Conservation (phyloP, 495 filamentous ascomycete species). For the Penicillium angulare region DNA sequence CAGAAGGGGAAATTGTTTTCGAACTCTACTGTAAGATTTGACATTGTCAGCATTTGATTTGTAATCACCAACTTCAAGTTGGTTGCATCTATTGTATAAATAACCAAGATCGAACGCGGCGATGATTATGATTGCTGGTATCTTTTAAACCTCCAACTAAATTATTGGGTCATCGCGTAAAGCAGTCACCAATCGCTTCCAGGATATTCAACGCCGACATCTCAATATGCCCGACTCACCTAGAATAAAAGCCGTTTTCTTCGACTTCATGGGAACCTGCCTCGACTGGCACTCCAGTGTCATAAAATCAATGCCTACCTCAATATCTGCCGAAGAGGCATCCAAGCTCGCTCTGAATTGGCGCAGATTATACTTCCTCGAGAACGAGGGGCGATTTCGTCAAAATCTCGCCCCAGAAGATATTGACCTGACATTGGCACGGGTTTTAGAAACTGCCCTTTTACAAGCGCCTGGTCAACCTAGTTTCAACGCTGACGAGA, state of each 20-base stretch:
- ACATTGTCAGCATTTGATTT: no score
- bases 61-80: no score
- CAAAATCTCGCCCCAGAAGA: conserved; percentile 40
- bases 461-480: conserved; percentile 16
- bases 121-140: no score
- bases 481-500: conserved; percentile 23
- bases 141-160: no score
- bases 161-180: no score
- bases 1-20: no score
- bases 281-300: conserved; percentile 42
- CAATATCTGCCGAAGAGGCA: conserved; percentile 11
- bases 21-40: no score
- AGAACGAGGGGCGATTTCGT: conserved; percentile 35
- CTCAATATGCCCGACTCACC: no score
- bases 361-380: conserved; percentile 47
- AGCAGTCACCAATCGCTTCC: no score
- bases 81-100: no score
- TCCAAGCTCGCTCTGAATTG: conserved; percentile 47
- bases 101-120: no score
- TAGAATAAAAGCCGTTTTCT: conserved; percentile 37
- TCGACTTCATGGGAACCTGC: conserved; percentile 47
- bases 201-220: no score
- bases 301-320: conserved; percentile 17
- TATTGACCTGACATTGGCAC: conserved; percentile 46
- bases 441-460: conserved; percentile 34